A percentile compares a stretch with the other conserved stretches of the same genome.
These are phyloP conservation scores for Piedraia hortae DNA, from an alignment of 2,329 filamentous ascomycete species.

Conservation along the genomic window DNA sequence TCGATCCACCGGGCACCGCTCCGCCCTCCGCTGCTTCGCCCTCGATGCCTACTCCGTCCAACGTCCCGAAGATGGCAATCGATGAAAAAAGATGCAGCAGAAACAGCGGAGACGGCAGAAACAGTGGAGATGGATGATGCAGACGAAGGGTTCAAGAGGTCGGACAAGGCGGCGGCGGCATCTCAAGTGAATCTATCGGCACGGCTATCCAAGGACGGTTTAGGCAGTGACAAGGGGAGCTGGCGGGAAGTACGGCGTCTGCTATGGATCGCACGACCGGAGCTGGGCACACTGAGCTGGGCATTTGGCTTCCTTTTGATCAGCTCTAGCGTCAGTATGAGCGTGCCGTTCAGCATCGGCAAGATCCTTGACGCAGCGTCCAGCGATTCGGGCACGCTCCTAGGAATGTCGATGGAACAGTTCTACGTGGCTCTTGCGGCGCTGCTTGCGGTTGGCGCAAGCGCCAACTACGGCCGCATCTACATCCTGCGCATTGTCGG, in stretches of 20 bases:
- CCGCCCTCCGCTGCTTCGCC: background rate
- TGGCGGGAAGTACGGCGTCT: slow-evolving; percentile 58
- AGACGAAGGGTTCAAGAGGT: slow-evolving; percentile 33
- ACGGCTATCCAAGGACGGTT: slow-evolving; percentile 57
- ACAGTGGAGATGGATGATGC: slow-evolving; percentile 4
- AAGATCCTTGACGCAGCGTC: slow-evolving; percentile 84
- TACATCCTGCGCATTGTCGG: slow-evolving; percentile 82
- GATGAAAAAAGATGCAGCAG: no score
- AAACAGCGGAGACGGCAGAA: background rate
- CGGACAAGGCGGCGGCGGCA: slow-evolving; percentile 63
- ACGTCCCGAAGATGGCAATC: background rate
- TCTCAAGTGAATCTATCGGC: slow-evolving; percentile 75
- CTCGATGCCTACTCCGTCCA: background rate
- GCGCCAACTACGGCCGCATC: slow-evolving; percentile 80
- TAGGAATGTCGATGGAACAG: slow-evolving; percentile 59
- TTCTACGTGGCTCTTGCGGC: slow-evolving; percentile 58
- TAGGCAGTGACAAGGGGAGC: slow-evolving; percentile 26
- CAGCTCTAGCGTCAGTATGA: slow-evolving; percentile 84
- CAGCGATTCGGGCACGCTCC: slow-evolving; percentile 41
- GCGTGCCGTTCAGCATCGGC: slow-evolving; percentile 85
- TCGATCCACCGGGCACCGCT: background rate
- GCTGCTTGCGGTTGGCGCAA: slow-evolving; percentile 57
- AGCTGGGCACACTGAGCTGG: slow-evolving; percentile 47
- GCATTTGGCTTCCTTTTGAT: slow-evolving; percentile 70
- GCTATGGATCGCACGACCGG: slow-evolving; percentile 67